Evolutionary conservation across 1,139 yeast species (phyloP).

Genomic region (Scheffersomyces cryptocercus): DNA sequence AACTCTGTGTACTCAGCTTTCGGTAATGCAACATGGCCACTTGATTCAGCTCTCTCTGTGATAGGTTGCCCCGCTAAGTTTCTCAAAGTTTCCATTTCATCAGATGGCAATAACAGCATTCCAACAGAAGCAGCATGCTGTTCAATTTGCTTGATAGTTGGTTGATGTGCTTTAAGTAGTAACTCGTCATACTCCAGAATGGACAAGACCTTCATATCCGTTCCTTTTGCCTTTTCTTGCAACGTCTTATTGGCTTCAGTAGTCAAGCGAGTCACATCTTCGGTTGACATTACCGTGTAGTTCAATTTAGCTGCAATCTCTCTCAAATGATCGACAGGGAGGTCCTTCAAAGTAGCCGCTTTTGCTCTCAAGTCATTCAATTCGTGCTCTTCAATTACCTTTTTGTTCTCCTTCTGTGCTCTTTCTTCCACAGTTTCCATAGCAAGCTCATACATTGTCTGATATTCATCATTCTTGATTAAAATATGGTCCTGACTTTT

Average conservation of each 20-base stretch:
- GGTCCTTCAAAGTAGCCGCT: conserved; percentile 3
- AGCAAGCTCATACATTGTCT: conserved; percentile 8
- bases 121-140: conserved; percentile 31
- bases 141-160: conserved; percentile 33
- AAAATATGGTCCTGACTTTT: conserved; percentile 1
- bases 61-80: conserved; percentile 9
- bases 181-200: conserved; percentile 33
- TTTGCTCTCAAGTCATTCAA: conserved; percentile 8
- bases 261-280: conserved; percentile 3
- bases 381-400: conserved; percentile 17
- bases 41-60: conserved; percentile 13
- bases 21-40: conserved; percentile 10
- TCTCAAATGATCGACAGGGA: not conserved
- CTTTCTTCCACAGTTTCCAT: conserved; percentile 7
- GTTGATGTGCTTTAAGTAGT: conserved; percentile 37
- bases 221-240: conserved; percentile 27
- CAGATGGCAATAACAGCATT: conserved; percentile 26
- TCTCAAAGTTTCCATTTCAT: conserved; percentile 22
- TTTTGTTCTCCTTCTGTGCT: conserved; percentile 6
- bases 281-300: not conserved
- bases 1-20: conserved; percentile 10
- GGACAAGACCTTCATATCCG: conserved; percentile 23
- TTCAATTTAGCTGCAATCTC: conserved; percentile 1
- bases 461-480: conserved; percentile 3
- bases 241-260: conserved; percentile 9